Evolutionary conservation across 331 rosid genomes (phyloP), one percentile per base, ranked within the genome.

Genomic region (Quercus tomentella): DNA sequence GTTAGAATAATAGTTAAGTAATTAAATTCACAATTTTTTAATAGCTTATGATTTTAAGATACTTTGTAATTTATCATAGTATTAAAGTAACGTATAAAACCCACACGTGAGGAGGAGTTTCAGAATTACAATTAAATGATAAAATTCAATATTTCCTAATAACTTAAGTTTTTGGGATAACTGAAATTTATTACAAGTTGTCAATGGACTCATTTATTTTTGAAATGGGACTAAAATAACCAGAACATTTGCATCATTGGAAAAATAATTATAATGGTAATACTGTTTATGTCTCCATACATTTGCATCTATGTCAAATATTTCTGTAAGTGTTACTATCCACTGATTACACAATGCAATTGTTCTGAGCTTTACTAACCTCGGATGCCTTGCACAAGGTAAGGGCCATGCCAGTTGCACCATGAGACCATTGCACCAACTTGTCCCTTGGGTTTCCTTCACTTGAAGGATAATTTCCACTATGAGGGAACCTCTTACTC

Each of bases 391-490:
- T 92, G 83, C 90, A 89, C 76, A 94, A 82, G 12, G 98, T 92
- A 75, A 94, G 83, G 75, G 94, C 90, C 87, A 94, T 90, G 81
- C 97, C 92, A 49, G 97, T 86, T 14, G 97, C 97, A 12, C 98
- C 98, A 84, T 92, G 98, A 80, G 89, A 76, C 98, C 98, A 94
- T 70, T 92, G 97, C 52, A 94, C 97, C 35, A 92, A 79, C 87
- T 91, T 91, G 81, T 92, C 97, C 57, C 97, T 89, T 0, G 89
- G 86, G 80, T 89, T 94, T 23, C 98, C 97, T 84, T 94, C 98
- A n/a, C 97, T 94, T 21, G 92, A 89, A 8, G 98, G 97, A 77
- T 94, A 94, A 82, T 94, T 94, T 21, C 98, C 95, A 65, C 97
- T 87, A 9, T 84, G 91, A 68, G 97, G 94, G 65, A 92, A 92